phyloP scores from a whole-genome alignment of 176 grass and related monocot genomes.

The Cenchrus fungigraminus region DNA sequence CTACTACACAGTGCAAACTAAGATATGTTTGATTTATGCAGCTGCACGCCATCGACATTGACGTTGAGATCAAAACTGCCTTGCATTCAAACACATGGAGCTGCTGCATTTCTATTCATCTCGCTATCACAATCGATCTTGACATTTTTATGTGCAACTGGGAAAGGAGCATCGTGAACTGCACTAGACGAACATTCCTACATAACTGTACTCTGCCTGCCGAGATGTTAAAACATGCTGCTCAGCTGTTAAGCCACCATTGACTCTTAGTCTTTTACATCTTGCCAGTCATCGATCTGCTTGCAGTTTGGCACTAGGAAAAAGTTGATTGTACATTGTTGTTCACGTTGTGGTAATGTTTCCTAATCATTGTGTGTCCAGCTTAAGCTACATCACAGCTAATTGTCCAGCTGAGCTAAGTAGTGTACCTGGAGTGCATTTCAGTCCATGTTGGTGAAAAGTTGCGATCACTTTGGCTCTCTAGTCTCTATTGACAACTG shows the following conservation, averaged over 20 bases:
- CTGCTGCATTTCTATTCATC: background rate
- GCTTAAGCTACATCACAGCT: conserved; percentile 14
- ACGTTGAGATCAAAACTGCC: background rate
- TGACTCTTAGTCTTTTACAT: background rate
- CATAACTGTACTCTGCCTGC: background rate
- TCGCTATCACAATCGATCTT: background rate
- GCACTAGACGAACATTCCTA: conserved; percentile 11
- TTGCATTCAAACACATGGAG: background rate
- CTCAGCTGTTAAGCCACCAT: conserved; percentile 36
- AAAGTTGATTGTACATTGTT: background rate
- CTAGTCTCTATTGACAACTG: background rate
- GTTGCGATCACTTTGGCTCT: background rate
- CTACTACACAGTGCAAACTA: background rate
- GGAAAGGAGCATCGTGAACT: background rate
- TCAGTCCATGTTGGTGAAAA: background rate
- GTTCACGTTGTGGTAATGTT: conserved; percentile 22
- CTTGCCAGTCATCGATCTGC: conserved; percentile 6
- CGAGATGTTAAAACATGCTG: background rate
- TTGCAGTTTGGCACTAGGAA: conserved; percentile 9
- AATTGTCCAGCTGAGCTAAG: background rate
- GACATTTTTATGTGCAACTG: background rate
- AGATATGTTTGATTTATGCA: conserved; percentile 6
- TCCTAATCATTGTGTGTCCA: conserved; percentile 34
- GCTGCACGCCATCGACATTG: background rate
- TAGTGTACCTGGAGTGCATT: background rate